Evolutionary conservation across 306 rosid genomes (phyloP).

Genomic region (Rubus idaeus): DNA sequence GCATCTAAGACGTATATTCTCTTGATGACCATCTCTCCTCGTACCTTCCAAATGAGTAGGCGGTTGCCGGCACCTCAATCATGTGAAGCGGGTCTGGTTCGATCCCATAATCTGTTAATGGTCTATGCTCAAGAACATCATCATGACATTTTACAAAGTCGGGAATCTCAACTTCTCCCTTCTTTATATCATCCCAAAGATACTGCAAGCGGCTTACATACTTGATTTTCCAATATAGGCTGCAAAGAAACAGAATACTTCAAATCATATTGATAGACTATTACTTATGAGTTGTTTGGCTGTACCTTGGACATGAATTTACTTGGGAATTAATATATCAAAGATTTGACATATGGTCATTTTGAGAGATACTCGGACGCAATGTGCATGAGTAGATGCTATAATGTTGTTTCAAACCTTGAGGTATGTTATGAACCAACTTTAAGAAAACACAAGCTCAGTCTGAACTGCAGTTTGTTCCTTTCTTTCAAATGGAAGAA

Average conservation of each 20-base stretch:
- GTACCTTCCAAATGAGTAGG: slow-evolving; percentile 60
- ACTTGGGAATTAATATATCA: neutral
- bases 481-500: neutral
- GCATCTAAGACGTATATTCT: slow-evolving; percentile 42
- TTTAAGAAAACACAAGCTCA: neutral
- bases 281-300: neutral
- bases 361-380: neutral
- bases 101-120: slow-evolving; percentile 93
- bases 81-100: slow-evolving; percentile 79
- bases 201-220: slow-evolving; percentile 85
- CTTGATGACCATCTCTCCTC: slow-evolving; percentile 76
- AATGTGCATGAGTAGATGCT: neutral
- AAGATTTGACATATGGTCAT: neutral
- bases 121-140: slow-evolving; percentile 77
- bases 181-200: slow-evolving; percentile 88
- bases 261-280: neutral
- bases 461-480: too few species aligned
- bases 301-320: neutral
- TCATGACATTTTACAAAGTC: slow-evolving; percentile 84
- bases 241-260: slow-evolving; percentile 24
- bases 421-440: neutral
- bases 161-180: slow-evolving; percentile 76
- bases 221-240: slow-evolving; percentile 93
- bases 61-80: slow-evolving; percentile 54
- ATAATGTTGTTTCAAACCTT: neutral